Evolutionary conservation across 148 eudicot genomes (phyloP), one percentile per base, ranked within the genome.

Genomic region (Rhododendron ovatum): DNA sequence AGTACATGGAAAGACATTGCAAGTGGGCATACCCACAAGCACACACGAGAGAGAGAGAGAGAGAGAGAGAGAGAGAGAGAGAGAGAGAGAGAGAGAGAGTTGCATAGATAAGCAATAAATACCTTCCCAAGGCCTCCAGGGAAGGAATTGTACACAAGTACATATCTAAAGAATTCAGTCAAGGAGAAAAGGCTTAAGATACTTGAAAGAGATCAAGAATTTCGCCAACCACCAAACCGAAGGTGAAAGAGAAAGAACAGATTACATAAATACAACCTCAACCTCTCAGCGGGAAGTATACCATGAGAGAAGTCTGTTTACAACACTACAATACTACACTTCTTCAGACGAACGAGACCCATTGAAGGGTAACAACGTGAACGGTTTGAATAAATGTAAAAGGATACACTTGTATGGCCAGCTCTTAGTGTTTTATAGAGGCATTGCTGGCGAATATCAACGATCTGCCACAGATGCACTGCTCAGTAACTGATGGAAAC

Each of bases 51-150:
- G 22, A 67, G 77, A 37, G 39, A 37, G 41, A 37, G 39, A 37
- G 43, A 41, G 43, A 39, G 41, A 39, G 41, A 39, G 41, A 39
- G 41, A 39, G 41, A 39, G 41, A 41, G 43, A 83, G 30, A 30
- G 30, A 30, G 30, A 30, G 30, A 30, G 30, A 30, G 77, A 84
- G 18, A 61, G 50, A n/a, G 45, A 51, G 43, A 78, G 47, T 41
- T 41, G 67, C 35, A 86, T 39, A 55, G 30, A 67, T 77, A 50
- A 75, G 59, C 26, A 80, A 75, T 11, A 59, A 82, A 45, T 93
- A 97, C 99, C 99, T 97, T 93, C 98, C 98, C 98, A 94, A 86
- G 95, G 92, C 91, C 90, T 95, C 99, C 99, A 97, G 83, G 98
- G 98, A 91, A 94, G 93, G 85, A 97, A 97, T 47, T 94, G 98